Evolutionary conservation across 192 early-diverging fungal genomes (phyloP).

Genomic region (Phycomyces blakesleeanus): DNA sequence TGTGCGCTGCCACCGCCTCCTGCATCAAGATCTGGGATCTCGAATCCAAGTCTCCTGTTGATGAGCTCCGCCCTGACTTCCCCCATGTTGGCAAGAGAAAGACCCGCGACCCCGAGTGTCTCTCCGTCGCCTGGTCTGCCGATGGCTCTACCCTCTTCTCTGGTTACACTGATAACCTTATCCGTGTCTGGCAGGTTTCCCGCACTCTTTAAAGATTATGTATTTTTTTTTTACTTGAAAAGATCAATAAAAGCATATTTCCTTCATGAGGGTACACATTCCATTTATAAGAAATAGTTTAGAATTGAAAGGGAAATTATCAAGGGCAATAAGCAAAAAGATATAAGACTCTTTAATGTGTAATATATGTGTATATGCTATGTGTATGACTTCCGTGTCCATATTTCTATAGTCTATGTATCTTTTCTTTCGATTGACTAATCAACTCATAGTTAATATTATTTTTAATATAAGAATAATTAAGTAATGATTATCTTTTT

Average conservation of each 20-base stretch:
- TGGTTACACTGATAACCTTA: constrained; percentile 93
- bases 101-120: constrained; percentile 73
- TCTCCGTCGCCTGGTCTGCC: constrained; percentile 97
- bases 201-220: constrained; percentile 39
- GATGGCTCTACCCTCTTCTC: constrained; percentile 97
- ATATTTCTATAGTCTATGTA: too few species aligned
- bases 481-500: too few species aligned
- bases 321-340: too few species aligned
- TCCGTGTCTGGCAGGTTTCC: constrained; percentile 82
- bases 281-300: too few species aligned
- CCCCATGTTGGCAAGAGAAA: constrained; percentile 70
- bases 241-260: not conserved
- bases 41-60: constrained; percentile 95
- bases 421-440: too few species aligned
- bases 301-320: too few species aligned
- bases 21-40: constrained; percentile 99
- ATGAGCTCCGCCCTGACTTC: constrained; percentile 83
- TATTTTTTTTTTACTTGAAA: constrained; percentile 11
- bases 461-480: too few species aligned
- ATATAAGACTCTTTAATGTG: too few species aligned
- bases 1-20: constrained; percentile 93
- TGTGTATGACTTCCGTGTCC: too few species aligned
- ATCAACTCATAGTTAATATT: too few species aligned
- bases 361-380: too few species aligned
- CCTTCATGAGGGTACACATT: too few species aligned